phyloP scores from a whole-genome alignment of 768 basidiomycete species.

The Amanita fuliginea region DNA sequence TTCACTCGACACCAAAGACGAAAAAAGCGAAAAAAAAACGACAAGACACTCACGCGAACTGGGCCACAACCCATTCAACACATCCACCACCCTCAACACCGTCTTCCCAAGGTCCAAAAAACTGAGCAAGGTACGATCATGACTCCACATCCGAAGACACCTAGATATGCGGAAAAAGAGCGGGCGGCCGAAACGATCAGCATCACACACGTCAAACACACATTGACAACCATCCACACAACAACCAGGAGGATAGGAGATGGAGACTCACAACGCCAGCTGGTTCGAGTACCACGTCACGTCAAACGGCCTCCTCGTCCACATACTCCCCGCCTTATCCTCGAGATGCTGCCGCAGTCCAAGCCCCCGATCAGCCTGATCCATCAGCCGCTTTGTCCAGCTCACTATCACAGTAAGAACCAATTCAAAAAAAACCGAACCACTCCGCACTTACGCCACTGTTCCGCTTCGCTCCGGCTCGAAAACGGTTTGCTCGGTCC shows the following conservation, averaged over 20 bases:
- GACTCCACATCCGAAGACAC: constrained; percentile 55
- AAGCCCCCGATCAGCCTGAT: constrained; percentile 44
- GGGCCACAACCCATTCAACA: constrained; percentile 63
- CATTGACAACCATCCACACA: no score
- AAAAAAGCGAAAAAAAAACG: neutral
- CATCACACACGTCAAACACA: no score
- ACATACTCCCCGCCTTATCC: constrained; percentile 31
- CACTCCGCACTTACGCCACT: constrained; percentile 54
- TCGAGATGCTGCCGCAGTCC: constrained; percentile 33
- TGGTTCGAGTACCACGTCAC: constrained; percentile 65
- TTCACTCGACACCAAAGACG: neutral
- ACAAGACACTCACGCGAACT: constrained; percentile 24
- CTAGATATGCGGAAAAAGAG: constrained; percentile 18
- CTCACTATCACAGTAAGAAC: constrained; percentile 31
- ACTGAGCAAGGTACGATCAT: constrained; percentile 43
- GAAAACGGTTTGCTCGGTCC: constrained; percentile 19
- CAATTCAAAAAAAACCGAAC: neutral
- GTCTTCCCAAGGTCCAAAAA: constrained; percentile 59
- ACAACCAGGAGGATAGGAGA: neutral
- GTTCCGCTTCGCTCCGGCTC: constrained; percentile 61
- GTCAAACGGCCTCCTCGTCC: constrained; percentile 61
- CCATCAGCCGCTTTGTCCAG: constrained; percentile 59
- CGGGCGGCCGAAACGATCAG: no score
- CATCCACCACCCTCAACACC: constrained; percentile 52
- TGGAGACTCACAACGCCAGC: constrained; percentile 43